Evolutionary conservation across 169 alveolate species (phyloP).

Genomic region (Neospora caninum): DNA sequence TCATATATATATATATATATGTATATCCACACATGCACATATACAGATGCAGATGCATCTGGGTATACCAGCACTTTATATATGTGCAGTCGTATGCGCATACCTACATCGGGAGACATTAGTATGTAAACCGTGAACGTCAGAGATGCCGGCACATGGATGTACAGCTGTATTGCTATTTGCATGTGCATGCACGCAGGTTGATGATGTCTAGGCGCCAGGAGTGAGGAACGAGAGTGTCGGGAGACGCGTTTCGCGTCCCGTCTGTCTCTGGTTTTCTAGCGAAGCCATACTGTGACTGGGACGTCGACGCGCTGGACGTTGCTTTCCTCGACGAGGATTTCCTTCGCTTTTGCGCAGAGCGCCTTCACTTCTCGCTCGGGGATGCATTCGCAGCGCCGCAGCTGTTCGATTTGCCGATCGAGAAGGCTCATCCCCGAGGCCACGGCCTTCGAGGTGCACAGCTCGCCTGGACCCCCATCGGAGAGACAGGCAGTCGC

Average conservation of each 20-base stretch:
- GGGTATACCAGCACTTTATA: no score
- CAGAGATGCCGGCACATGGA: no score
- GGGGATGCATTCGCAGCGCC: constrained; percentile 93
- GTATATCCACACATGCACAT: not conserved
- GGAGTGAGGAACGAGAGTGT: no score
- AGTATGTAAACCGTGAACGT: no score
- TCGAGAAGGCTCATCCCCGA: constrained; percentile 85
- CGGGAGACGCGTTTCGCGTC: no score
- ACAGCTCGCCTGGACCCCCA: not conserved
- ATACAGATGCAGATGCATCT: not conserved
- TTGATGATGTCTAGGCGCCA: no score
- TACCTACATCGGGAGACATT: no score
- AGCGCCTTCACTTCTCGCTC: constrained; percentile 95
- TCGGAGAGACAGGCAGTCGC: not conserved
- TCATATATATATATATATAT: constrained; percentile 12
- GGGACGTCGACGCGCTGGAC: constrained; percentile 97
- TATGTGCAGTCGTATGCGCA: no score
- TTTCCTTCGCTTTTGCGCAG: constrained; percentile 97
- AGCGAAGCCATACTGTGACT: constrained; percentile 88
- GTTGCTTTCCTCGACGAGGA: constrained; percentile 96
- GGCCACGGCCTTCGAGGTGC: not conserved
- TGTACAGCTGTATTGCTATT: no score
- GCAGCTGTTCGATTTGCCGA: constrained; percentile 91
- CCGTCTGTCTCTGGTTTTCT: no score
- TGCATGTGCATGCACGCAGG: no score